Evolutionary conservation across 257 asterid species (phyloP).

Genomic region (Solanum dulcamara): DNA sequence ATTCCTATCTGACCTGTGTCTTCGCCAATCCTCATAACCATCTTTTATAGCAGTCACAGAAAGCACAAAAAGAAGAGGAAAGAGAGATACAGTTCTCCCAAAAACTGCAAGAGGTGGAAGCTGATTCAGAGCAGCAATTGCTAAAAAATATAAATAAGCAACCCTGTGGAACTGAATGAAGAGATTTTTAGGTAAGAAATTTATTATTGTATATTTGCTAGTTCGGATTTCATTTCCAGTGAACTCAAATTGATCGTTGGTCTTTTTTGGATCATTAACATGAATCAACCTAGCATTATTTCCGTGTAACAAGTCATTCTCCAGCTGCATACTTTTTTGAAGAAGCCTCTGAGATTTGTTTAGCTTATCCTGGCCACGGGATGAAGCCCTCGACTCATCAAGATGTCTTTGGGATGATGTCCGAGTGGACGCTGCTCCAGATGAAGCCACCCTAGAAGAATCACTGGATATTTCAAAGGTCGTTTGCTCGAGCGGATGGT

Average conservation of each 20-base stretch:
- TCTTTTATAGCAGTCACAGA: slow-evolving; percentile 95
- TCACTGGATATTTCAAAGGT: slow-evolving; percentile 47
- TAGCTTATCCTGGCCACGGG: slow-evolving; percentile 28
- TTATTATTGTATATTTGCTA: slow-evolving; percentile 78
- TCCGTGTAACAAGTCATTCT: slow-evolving; percentile 41
- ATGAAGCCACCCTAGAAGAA: slow-evolving; percentile 14
- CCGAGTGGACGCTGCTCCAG: slow-evolving; percentile 1
- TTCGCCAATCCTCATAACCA: slow-evolving; percentile 98
- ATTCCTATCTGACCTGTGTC: slow-evolving; percentile 96
- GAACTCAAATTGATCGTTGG: slow-evolving; percentile 52
- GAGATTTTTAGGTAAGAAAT: slow-evolving; percentile 86
- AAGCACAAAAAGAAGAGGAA: slow-evolving; percentile 96
- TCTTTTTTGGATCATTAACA: slow-evolving; percentile 69
- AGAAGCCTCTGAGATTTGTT: slow-evolving; percentile 44
- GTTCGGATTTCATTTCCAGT: slow-evolving; percentile 94
- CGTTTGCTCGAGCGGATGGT: slow-evolving; percentile 29
- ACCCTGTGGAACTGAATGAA: slow-evolving; percentile 93
- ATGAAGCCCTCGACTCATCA: slow-evolving; percentile 8
- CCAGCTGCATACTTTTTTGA: slow-evolving; percentile 77
- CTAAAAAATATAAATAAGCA: slow-evolving; percentile 90
- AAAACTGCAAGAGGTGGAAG: slow-evolving; percentile 98
- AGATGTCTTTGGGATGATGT: background rate
- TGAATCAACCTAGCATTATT: slow-evolving; percentile 60
- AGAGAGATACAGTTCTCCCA: slow-evolving; percentile 92
- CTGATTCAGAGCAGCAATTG: slow-evolving; percentile 92